Percentiles rank a stretch among this genome's conserved stretches.
Evolutionary conservation across 2,329 filamentous ascomycete species (phyloP).

Genomic region (Pseudogymnoascus sp.): DNA sequence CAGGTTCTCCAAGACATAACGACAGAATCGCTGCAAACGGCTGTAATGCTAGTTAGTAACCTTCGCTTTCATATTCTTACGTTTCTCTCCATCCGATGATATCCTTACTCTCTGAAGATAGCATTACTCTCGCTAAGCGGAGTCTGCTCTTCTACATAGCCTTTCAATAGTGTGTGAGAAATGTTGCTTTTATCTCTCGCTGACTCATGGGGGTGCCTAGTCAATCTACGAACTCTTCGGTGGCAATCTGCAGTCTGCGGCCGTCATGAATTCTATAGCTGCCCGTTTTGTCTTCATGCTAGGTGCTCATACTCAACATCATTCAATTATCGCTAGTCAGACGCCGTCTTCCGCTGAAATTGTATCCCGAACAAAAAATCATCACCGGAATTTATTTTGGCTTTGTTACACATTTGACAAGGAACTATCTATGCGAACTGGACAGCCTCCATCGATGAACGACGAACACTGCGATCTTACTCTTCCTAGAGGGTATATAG

Average conservation of each 20-base stretch:
- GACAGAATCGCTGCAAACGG: constrained; percentile 38
- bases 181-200: background rate
- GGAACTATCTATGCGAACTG: constrained; percentile 46
- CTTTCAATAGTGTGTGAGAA: background rate
- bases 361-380: constrained; percentile 17
- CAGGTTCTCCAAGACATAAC: constrained; percentile 38
- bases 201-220: background rate
- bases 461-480: constrained; percentile 48
- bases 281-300: background rate
- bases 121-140: background rate
- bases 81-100: background rate
- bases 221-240: background rate
- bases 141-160: background rate
- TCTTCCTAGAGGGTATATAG: constrained; percentile 36
- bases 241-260: background rate
- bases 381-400: constrained; percentile 44
- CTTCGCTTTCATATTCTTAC: background rate
- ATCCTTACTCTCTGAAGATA: background rate
- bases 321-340: background rate
- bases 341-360: background rate
- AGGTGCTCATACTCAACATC: background rate
- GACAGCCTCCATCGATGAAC: constrained; percentile 43
- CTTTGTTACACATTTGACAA: constrained; percentile 48
- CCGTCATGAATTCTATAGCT: background rate
- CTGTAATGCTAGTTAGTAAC: constrained; percentile 41